These are phyloP conservation scores for Talaromyces rugulosus DNA, from an alignment of 2,329 filamentous ascomycete species.

Conservation along the genomic window DNA sequence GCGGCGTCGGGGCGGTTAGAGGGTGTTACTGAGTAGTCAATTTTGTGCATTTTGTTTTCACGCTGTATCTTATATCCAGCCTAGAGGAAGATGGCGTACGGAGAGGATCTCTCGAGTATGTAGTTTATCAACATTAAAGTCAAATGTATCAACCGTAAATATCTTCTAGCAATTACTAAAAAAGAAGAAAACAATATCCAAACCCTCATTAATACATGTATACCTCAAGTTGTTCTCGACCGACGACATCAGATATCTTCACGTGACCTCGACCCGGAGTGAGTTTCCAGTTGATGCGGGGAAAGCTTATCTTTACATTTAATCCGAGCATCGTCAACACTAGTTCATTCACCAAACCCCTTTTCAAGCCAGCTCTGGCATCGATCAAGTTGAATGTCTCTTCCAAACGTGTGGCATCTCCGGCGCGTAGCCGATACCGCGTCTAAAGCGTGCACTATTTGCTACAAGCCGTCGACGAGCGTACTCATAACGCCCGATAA, in stretches of 20 bases:
- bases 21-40: conserved; percentile 35
- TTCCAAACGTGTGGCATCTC: conserved; percentile 78
- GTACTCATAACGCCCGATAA: conserved; percentile 87
- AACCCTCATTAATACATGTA: no score
- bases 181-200: no score
- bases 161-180: no score
- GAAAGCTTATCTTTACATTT: not conserved
- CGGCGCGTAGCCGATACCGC: conserved; percentile 82
- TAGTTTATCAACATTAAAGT: no score
- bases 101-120: no score
- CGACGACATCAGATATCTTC: not conserved
- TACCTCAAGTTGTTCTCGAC: no score
- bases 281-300: not conserved
- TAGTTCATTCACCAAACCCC: not conserved
- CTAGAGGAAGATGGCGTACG: not conserved
- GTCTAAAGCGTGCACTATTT: conserved; percentile 82
- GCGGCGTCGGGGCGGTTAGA: conserved; percentile 16
- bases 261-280: not conserved
- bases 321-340: not conserved
- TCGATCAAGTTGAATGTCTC: conserved; percentile 18
- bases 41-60: not conserved
- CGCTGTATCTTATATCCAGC: not conserved
- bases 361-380: not conserved
- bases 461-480: conserved; percentile 81
- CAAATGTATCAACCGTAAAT: no score